Evolutionary conservation across 1,284 basidiomycete genomes (phyloP).

Genomic region (Ceratobasidium sp.): DNA sequence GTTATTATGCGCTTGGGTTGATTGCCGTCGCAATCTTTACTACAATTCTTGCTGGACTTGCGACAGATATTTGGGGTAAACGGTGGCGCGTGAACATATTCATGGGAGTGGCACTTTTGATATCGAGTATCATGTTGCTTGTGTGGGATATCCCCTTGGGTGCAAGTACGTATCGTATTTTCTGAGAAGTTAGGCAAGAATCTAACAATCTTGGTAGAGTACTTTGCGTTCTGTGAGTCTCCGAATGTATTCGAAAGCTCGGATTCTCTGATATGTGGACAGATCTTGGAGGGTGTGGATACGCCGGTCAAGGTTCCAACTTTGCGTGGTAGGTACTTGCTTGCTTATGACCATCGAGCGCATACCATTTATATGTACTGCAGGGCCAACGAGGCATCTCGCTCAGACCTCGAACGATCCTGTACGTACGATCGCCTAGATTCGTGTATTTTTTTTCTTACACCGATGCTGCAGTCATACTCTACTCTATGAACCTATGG

Average conservation of each 20-base stretch:
- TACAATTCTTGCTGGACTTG: constrained; percentile 34
- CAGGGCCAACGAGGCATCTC: constrained; percentile 43
- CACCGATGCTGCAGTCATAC: not conserved
- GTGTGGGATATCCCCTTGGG: constrained; percentile 43
- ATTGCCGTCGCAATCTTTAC: constrained; percentile 43
- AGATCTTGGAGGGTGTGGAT: constrained; percentile 37
- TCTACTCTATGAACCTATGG: constrained; percentile 42
- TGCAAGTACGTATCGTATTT: constrained; percentile 7
- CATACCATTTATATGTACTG: not conserved
- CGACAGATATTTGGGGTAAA: constrained; percentile 38
- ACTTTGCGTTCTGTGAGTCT: constrained; percentile 41
- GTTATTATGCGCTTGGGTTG: constrained; percentile 42
- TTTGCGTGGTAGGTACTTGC: constrained; percentile 31
- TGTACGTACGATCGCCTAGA: not conserved
- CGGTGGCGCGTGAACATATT: constrained; percentile 42
- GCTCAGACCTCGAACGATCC: constrained; percentile 37
- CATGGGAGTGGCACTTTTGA: constrained; percentile 34
- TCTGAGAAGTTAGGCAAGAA: not conserved
- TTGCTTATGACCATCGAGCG: not conserved
- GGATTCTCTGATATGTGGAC: no score
- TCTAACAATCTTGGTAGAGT: not conserved
- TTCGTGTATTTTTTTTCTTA: not conserved
- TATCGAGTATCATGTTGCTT: constrained; percentile 41
- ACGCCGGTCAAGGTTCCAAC: constrained; percentile 39
- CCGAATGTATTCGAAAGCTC: no score